Base-by-base conservation (phyloP, 1,284 basidiomycete species). In the Cystobasidium slooffiae region DNA sequence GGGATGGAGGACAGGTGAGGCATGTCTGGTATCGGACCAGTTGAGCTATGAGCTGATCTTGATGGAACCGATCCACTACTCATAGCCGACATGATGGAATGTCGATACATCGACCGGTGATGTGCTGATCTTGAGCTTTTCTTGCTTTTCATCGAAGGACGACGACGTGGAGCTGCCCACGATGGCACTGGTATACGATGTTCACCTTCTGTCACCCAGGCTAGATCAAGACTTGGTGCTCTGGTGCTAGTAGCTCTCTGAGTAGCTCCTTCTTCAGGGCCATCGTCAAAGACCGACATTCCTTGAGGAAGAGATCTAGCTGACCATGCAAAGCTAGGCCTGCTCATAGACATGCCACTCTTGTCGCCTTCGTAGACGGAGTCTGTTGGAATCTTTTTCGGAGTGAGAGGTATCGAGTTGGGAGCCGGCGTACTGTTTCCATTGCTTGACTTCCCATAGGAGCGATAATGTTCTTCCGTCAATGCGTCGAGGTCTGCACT, bases 231-330 rank as follows among this genome's bases (percentile, higher is more conserved):
- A 24, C 66, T 68, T 39, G 66, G 66, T 3, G 66, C 66, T 10
- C 66, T 52, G 24, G 66, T 68, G n/a, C 53, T 56, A 4, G 66
- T 55, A n/a, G 66, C 66, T 59, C 51, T 68, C 66, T 58, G 16
- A 20, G 56, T 53, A 39, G 56, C 52, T 12, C 12, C 41, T 47
- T 68, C 66, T 31, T 43, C 66, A 7, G 31, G 31, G 10, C 44
- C 51, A 0, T 52, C 66, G 5, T 59, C 66, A 12, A 56, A 47
- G 14, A 56, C 44, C 3, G 66, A 56, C 53, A 68, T 51, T 37
- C 58, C 66, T 20, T 44, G 18, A 41, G 52, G 66, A 1, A 58
- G 18, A 6, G 66, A 68, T 37, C 55, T 8, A 8, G 10, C 22
- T 20, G 66, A 58, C 41, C 37, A 59, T 18, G 53, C 55, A 1